phyloP scores from a whole-genome alignment of 768 basidiomycete species.

The Podaxis carcinomalis region DNA sequence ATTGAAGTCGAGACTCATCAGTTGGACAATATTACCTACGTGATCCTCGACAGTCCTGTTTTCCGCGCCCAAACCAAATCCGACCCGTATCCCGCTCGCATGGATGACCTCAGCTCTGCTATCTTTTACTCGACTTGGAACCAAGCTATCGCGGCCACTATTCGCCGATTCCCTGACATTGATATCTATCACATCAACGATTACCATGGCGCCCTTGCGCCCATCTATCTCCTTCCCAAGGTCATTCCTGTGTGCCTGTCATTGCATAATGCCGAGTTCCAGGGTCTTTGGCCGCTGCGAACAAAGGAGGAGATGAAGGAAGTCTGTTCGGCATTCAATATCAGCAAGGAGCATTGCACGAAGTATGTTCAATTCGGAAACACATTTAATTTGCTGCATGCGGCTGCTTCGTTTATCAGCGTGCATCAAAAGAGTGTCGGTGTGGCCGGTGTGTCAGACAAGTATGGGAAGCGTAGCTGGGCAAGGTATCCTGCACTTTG shows the following conservation, averaged over 20 bases:
- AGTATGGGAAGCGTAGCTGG: constrained; percentile 96
- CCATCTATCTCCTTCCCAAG: constrained; percentile 89
- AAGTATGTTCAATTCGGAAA: constrained; percentile 98
- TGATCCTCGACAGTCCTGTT: constrained; percentile 91
- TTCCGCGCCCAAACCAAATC: constrained; percentile 96
- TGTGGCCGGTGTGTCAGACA: constrained; percentile 96
- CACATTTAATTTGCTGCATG: constrained; percentile 94
- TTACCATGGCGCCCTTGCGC: constrained; percentile 90
- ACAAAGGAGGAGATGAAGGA: constrained; percentile 99
- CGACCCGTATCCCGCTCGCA: constrained; percentile 93
- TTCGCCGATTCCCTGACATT: constrained; percentile 79
- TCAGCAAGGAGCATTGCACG: constrained; percentile 92
- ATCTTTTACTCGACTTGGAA: constrained; percentile 99
- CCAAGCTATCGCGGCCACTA: constrained; percentile 90
- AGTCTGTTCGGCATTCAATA: constrained; percentile 96
- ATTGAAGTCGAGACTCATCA: constrained; percentile 94
- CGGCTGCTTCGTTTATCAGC: constrained; percentile 89
- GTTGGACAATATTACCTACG: constrained; percentile 92
- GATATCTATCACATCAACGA: constrained; percentile 96
- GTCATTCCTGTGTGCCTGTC: constrained; percentile 88
- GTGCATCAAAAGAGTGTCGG: constrained; percentile 90
- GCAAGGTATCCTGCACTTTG: constrained; percentile 94
- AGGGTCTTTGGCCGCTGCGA: constrained; percentile 92
- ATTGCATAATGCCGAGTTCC: constrained; percentile 96
- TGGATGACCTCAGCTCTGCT: constrained; percentile 95